Evolutionary conservation across 225 moss, liverwort and hornwort species (phyloP).

Genomic region (Polytrichum formosum): DNA sequence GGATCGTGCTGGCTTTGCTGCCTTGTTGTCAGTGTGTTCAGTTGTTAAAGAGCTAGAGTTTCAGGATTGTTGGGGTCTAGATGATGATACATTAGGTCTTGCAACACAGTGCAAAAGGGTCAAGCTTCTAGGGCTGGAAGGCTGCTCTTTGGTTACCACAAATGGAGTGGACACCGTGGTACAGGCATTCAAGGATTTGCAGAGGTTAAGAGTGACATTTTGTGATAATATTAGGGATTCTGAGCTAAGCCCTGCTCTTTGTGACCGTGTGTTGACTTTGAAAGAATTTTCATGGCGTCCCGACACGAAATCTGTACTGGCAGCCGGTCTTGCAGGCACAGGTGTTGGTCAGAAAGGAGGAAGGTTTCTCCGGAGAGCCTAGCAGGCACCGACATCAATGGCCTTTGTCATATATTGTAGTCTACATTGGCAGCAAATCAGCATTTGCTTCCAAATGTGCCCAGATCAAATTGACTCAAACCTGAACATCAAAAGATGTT

Average conservation of each 20-base stretch:
- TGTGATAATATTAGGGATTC: conserved; percentile 86
- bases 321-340: conserved; percentile 54
- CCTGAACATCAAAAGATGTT: conserved; percentile 6
- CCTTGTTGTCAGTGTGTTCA: conserved; percentile 64
- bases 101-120: conserved; percentile 67
- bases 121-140: conserved; percentile 68
- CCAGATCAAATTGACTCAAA: conserved; percentile 24
- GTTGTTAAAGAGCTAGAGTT: conserved; percentile 70
- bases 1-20: conserved; percentile 74
- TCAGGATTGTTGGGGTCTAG: conserved; percentile 93
- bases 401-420: conserved; percentile 24
- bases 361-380: conserved; percentile 67
- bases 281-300: conserved; percentile 95
- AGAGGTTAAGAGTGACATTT: conserved; percentile 76
- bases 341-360: conserved; percentile 80
- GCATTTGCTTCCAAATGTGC: conserved; percentile 8
- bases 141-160: conserved; percentile 83
- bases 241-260: conserved; percentile 71
- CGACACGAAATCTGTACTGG: conserved; percentile 82
- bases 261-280: conserved; percentile 63
- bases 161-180: conserved; percentile 71
- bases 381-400: conserved; percentile 23
- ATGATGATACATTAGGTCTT: conserved; percentile 74
- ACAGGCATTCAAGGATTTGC: conserved; percentile 76
- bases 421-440: conserved; percentile 25